Evolutionary conservation across 306 rosid genomes (phyloP).

Genomic region (Clitoria ternatea): DNA sequence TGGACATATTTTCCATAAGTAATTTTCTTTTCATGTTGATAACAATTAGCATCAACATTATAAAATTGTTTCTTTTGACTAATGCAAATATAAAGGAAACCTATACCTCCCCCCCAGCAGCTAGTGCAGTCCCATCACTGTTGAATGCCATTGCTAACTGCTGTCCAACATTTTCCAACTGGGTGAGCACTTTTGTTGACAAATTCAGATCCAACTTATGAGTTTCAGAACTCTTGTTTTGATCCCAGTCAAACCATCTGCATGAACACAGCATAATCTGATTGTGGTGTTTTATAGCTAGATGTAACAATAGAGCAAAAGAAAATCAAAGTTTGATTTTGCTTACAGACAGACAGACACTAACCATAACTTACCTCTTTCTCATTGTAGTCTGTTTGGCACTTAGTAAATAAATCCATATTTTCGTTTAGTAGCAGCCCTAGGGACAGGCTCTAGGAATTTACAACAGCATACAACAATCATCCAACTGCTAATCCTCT

Average conservation of each 20-base stretch:
- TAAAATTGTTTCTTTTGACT: neutral
- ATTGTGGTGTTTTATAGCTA: neutral
- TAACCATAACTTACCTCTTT: neutral
- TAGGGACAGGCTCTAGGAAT: constrained; percentile 5
- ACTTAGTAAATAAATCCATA: neutral
- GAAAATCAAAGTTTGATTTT: neutral
- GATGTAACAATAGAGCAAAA: neutral
- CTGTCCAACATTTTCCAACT: constrained; percentile 62
- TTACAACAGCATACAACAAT: constrained; percentile 11
- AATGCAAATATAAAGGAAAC: constrained; percentile 16
- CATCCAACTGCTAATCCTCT: constrained; percentile 4
- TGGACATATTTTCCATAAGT: neutral
- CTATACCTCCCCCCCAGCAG: constrained; percentile 85
- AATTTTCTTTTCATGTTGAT: neutral
- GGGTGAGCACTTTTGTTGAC: constrained; percentile 47
- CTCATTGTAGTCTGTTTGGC: neutral
- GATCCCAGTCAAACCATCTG: constrained; percentile 76
- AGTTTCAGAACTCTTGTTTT: constrained; percentile 32
- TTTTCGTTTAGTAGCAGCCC: constrained; percentile 17
- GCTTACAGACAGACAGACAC: neutral
- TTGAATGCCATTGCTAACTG: constrained; percentile 80
- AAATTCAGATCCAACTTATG: constrained; percentile 41
- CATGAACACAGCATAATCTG: constrained; percentile 16
- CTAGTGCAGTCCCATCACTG: constrained; percentile 67
- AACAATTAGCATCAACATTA: constrained; percentile 6